Conservation (phyloP, 169 alveolate genomes). For the Gregarina niphandrodes region DNA sequence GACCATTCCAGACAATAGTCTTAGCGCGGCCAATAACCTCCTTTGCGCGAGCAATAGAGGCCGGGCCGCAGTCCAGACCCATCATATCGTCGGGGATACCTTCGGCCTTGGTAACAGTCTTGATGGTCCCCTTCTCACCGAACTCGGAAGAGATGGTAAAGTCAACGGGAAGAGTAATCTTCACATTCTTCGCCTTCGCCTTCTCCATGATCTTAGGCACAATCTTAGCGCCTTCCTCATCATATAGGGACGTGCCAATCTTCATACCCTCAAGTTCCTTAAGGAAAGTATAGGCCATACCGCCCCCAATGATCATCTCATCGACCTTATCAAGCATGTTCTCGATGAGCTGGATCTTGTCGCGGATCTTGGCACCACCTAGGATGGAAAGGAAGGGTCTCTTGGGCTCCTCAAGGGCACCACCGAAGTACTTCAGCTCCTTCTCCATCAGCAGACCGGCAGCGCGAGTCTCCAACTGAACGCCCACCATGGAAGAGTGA, state of each 20-base stretch:
- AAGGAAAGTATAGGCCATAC: slow-evolving; percentile 88
- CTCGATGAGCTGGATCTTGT: slow-evolving; percentile 62
- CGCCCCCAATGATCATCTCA: slow-evolving; percentile 82
- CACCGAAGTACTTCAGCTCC: slow-evolving; percentile 72
- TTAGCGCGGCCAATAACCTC: slow-evolving; percentile 53
- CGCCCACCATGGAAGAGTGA: slow-evolving; percentile 84
- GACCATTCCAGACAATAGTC: slow-evolving; percentile 62
- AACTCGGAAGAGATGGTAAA: slow-evolving; percentile 54
- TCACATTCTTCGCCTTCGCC: slow-evolving; percentile 63
- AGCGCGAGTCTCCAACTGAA: slow-evolving; percentile 50
- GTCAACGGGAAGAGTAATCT: slow-evolving; percentile 67
- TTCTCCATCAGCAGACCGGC: slow-evolving; percentile 78
- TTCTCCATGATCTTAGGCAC: slow-evolving; percentile 58
- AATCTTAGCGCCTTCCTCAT: slow-evolving; percentile 67
- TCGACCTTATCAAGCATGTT: slow-evolving; percentile 64
- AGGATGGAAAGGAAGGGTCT: slow-evolving; percentile 73
- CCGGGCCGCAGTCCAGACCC: slow-evolving; percentile 82
- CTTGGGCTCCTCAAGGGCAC: slow-evolving; percentile 64
- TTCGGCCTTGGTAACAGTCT: slow-evolving; percentile 40
- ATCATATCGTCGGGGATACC: slow-evolving; percentile 75
- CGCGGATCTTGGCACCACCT: slow-evolving; percentile 88
- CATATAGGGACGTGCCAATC: slow-evolving; percentile 68
- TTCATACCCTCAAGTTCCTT: slow-evolving; percentile 48
- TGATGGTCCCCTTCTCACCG: slow-evolving; percentile 46
- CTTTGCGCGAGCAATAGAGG: slow-evolving; percentile 38